Evolutionary conservation across 306 rosid genomes (phyloP).

Genomic region (Betula pendula): DNA sequence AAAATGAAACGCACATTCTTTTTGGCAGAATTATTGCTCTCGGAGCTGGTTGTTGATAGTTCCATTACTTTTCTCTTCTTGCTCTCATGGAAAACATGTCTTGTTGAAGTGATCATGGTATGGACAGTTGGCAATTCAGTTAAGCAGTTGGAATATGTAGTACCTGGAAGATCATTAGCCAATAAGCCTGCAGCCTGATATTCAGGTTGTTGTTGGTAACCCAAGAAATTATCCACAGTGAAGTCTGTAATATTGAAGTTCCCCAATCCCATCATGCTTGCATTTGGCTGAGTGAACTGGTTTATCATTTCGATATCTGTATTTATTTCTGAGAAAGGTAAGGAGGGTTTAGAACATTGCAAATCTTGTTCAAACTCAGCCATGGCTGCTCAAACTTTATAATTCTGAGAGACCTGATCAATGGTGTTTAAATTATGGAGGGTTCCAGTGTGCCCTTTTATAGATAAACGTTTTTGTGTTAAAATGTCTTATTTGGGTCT

Average conservation of each 20-base stretch:
- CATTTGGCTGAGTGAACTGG: slow-evolving; percentile 6
- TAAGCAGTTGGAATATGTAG: background rate
- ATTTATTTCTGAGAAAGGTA: slow-evolving; percentile 15
- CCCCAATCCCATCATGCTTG: slow-evolving; percentile 21
- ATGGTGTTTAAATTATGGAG: background rate
- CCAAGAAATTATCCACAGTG: slow-evolving; percentile 16
- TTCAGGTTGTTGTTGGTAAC: slow-evolving; percentile 24
- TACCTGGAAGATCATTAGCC: slow-evolving; percentile 1
- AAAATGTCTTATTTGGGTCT: slow-evolving; percentile 5
- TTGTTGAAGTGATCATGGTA: background rate
- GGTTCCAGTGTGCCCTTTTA: background rate
- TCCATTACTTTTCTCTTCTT: slow-evolving; percentile 3
- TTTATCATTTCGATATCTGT: slow-evolving; percentile 6
- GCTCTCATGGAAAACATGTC: background rate
- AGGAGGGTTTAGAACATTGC: slow-evolving; percentile 6
- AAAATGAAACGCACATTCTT: slow-evolving; percentile 3
- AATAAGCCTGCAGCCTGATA: background rate
- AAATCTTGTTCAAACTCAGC: slow-evolving; percentile 19
- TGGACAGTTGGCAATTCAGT: slow-evolving; percentile 4
- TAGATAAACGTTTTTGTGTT: background rate
- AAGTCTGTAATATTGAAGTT: slow-evolving; percentile 10
- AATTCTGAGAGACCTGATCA: background rate
- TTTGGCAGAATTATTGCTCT: background rate
- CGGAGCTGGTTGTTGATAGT: slow-evolving; percentile 16
- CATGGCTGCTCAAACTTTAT: slow-evolving; percentile 8